Evolutionary conservation across 139 green algal species (phyloP).

Genomic region (Tetradesmus lagerheimii): DNA sequence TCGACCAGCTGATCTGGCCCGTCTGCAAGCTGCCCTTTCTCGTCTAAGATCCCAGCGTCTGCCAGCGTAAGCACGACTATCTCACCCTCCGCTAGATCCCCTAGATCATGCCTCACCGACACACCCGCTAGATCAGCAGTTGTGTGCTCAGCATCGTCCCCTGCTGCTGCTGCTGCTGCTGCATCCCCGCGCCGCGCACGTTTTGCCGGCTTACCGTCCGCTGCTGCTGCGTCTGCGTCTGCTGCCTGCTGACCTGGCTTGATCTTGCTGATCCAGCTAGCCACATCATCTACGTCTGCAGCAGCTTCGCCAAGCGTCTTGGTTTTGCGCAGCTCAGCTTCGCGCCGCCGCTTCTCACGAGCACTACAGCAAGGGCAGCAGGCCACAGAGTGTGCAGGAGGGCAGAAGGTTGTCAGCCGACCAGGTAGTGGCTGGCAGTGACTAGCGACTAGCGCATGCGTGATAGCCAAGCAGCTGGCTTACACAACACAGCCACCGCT

Average conservation of each 20-base stretch:
- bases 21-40: constrained; percentile 73
- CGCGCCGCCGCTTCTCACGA: constrained; percentile 58
- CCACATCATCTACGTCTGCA: constrained; percentile 76
- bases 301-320: constrained; percentile 74
- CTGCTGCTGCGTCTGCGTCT: constrained; percentile 50
- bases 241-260: constrained; percentile 24
- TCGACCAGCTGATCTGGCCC: constrained; percentile 90
- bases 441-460: neutral
- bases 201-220: constrained; percentile 26
- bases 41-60: constrained; percentile 85
- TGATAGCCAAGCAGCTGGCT: no score
- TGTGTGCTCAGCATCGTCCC: constrained; percentile 18
- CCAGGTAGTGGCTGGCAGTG: neutral
- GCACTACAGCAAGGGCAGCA: constrained; percentile 47
- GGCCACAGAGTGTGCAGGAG: no score
- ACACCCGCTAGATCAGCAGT: constrained; percentile 30
- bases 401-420: no score
- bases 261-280: constrained; percentile 78
- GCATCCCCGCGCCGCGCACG: neutral
- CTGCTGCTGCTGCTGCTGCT: constrained; percentile 25
- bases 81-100: constrained; percentile 79
- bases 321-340: constrained; percentile 24
- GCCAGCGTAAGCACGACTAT: constrained; percentile 90
- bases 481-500: neutral
- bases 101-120: constrained; percentile 29